Evolutionary conservation across 163 green algal species (phyloP).

Genomic region (Trebouxiophyceae sp.): DNA sequence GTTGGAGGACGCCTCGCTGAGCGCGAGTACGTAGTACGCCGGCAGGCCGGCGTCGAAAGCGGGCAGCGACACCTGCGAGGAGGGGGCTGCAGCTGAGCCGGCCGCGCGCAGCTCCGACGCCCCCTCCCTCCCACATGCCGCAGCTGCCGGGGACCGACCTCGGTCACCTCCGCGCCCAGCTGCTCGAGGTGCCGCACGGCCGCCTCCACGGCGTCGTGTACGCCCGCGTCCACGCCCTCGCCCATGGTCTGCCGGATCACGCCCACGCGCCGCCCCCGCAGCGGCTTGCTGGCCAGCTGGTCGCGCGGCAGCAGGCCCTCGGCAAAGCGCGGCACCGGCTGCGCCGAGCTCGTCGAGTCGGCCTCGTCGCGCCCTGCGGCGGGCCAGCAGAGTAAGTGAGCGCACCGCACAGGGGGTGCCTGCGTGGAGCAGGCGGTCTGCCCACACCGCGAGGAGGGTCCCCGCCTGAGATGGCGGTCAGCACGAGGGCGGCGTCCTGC

Average conservation of each 20-base stretch:
- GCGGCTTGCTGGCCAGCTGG: slow-evolving; percentile 33
- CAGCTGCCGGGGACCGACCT: no score
- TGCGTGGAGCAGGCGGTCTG: no score
- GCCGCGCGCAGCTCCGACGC: no score
- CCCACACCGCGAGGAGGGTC: no score
- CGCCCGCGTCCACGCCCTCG: slow-evolving; percentile 53
- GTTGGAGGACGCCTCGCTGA: slow-evolving; percentile 90
- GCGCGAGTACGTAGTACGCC: slow-evolving; percentile 96
- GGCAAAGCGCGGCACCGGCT: slow-evolving; percentile 36
- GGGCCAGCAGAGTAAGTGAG: no score
- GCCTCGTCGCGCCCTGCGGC: slow-evolving; percentile 39
- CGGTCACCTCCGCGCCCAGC: slow-evolving; percentile 67
- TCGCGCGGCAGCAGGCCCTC: slow-evolving; percentile 32
- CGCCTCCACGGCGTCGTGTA: slow-evolving; percentile 35
- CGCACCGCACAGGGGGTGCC: no score
- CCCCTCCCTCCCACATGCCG: no score
- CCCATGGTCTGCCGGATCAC: slow-evolving; percentile 75
- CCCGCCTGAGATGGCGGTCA: slow-evolving; percentile 65
- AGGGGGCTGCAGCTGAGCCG: no score
- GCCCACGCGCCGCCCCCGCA: slow-evolving; percentile 64
- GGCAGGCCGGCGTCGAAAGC: slow-evolving; percentile 74
- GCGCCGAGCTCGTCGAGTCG: slow-evolving; percentile 61
- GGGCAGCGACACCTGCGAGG: slow-evolving; percentile 67
- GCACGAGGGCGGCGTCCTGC: slow-evolving; percentile 77
- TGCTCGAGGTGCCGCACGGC: slow-evolving; percentile 55